Base-by-base conservation (phyloP, 2,329 filamentous ascomycete genomes). In the Cladosporium sp. region DNA sequence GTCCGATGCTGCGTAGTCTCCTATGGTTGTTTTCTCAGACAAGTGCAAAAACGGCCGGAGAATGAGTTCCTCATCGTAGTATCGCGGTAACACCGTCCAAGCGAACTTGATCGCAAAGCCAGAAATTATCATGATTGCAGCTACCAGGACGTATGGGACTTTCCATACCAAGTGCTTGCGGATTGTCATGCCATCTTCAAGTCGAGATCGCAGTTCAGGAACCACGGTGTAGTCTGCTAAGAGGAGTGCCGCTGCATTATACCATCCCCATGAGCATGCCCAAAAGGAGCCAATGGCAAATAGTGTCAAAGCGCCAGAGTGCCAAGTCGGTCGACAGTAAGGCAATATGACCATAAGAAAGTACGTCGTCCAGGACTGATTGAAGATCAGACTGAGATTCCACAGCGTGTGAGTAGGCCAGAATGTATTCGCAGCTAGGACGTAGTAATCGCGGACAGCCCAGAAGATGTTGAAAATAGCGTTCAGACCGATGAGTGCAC, bases 331-430 rank as follows among this genome's bases (percentile, higher is more conserved):
- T 11, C 71, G 64, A 1, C 70, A 72, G 58, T 66, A 71, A 3
- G 71, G 73, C 8, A 74, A 63, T 46, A 72, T 72, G 49, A 74
- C 59, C 72, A 74, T 74, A 4, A 70, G 64, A 61, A 74, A 73
- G 56, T 73, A 76, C 7, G 74, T 65, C 0, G 73, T 76, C 55
- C 71, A 75, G 50, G 68, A 71, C 57, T 76, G 73, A 46, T 67
- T 63, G 55, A 71, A 76, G 13, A 76, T 63, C n/a, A 70, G 63
- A 5, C 65, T 70, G 25, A 74, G 55, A 8, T 67, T 68, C 71
- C 72, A 75, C n/a, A 76, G 58, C 0, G 69, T 74, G n/a, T 67
- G 61, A 2, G 70, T 69, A 1, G 73, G 72, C 55, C 73, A 75
- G 3, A 67, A 70, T 11, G 53, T 59, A 48, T 67, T 73, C 2